A percentile compares a stretch with the other conserved stretches of the same genome.
Evolutionary conservation across 371 early-diverging fungal genomes (phyloP).

Genomic region (Globomyces sp.): DNA sequence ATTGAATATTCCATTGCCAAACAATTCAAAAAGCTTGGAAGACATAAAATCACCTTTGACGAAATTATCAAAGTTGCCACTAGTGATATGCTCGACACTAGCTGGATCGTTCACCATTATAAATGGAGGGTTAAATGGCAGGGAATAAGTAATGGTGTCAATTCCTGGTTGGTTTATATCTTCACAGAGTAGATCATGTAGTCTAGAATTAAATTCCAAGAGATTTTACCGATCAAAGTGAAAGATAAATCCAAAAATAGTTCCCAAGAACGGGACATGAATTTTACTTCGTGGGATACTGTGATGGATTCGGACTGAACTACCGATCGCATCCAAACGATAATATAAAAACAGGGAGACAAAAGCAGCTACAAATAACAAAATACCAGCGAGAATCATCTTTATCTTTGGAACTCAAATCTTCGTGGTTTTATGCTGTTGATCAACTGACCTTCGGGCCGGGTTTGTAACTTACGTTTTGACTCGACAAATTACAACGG

Average conservation of each 20-base stretch:
- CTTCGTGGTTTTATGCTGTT: too few relatives aligned
- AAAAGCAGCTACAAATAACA: too few relatives aligned
- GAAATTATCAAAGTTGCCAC: slow-evolving; percentile 33
- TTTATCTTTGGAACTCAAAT: too few relatives aligned
- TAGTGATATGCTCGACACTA: slow-evolving; percentile 30
- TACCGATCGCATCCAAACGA: background rate
- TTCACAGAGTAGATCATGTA: background rate
- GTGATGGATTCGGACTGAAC: background rate
- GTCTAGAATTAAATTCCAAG: too few relatives aligned
- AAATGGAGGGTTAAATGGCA: background rate
- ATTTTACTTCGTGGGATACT: slow-evolving; percentile 4
- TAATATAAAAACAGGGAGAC: background rate
- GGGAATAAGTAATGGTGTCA: background rate
- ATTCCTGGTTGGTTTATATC: slow-evolving; percentile 1
- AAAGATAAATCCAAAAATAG: background rate
- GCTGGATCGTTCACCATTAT: slow-evolving; percentile 26
- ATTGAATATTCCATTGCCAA: slow-evolving; percentile 64
- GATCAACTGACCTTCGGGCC: too few relatives aligned
- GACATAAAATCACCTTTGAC: slow-evolving; percentile 30
- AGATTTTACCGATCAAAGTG: background rate
- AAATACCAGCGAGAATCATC: too few relatives aligned
- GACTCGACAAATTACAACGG: too few relatives aligned
- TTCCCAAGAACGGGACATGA: background rate
- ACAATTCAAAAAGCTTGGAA: background rate
- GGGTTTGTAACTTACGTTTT: too few relatives aligned